Evolutionary conservation across 2,329 filamentous ascomycete species (phyloP).

Genomic region (Aureobasidium sp.): DNA sequence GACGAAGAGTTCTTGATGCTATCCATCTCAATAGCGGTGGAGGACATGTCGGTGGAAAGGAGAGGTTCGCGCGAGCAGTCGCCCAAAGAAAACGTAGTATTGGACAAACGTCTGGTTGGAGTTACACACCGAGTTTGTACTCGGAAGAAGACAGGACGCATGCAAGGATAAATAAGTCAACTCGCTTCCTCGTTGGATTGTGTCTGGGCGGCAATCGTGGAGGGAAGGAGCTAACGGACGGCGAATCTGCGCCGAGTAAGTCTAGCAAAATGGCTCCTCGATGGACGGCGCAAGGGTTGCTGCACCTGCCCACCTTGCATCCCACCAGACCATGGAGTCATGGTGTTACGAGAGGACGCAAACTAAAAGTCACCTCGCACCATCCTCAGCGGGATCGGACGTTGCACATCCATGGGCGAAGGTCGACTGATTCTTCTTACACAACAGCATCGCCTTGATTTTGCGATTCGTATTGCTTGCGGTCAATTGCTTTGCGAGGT

Average conservation of each 20-base stretch:
- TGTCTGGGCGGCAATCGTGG: not conserved
- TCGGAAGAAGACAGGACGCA: conserved; percentile 15
- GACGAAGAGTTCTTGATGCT: conserved; percentile 17
- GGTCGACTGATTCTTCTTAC: not conserved
- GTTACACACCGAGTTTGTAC: conserved; percentile 15
- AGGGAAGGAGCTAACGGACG: conserved; percentile 10
- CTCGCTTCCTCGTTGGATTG: not conserved
- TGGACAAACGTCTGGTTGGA: conserved; percentile 6
- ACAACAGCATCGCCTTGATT: not conserved
- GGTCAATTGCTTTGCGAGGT: not conserved
- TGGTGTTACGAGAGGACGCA: conserved; percentile 1
- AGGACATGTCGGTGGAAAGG: conserved; percentile 12
- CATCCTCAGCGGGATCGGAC: not conserved
- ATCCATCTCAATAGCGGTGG: conserved; percentile 11
- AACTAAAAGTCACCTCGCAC: conserved; percentile 3
- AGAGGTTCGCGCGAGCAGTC: conserved; percentile 3
- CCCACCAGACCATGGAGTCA: conserved; percentile 8
- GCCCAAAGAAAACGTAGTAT: conserved; percentile 10
- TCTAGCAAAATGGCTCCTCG: not conserved
- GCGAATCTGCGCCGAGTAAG: conserved; percentile 8
- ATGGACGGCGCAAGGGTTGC: conserved; percentile 9
- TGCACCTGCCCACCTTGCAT: conserved; percentile 14
- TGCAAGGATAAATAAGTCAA: conserved; percentile 16
- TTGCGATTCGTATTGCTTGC: too few relatives aligned
- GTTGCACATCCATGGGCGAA: not conserved